Evolutionary conservation across 2,329 filamentous ascomycete species (phyloP).

Genomic region (Whalleya microplaca): DNA sequence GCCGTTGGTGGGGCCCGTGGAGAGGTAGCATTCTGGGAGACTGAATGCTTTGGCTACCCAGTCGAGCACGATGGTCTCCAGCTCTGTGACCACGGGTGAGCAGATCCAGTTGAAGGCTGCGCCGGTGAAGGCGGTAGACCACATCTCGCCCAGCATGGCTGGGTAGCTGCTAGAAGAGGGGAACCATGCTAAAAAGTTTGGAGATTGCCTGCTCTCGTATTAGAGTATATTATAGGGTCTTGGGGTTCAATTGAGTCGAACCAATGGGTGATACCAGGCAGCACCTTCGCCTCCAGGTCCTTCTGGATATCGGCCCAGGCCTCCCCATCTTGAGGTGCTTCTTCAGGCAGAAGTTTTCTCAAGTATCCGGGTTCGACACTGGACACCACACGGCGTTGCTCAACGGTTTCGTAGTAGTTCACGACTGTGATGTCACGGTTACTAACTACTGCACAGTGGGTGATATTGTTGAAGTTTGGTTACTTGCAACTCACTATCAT

Average conservation of each 20-base stretch:
- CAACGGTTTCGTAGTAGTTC: conserved; percentile 78
- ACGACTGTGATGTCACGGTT: conserved; percentile 63
- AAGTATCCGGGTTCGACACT: conserved; percentile 85
- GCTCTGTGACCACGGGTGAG: conserved; percentile 86
- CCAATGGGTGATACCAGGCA: conserved; percentile 93
- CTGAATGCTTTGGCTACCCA: conserved; percentile 81
- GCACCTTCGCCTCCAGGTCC: conserved; percentile 84
- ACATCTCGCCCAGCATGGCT: conserved; percentile 88
- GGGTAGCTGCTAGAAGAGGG: conserved; percentile 82
- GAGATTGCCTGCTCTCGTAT: conserved; percentile 65
- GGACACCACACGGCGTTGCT: conserved; percentile 72
- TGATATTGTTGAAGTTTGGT: conserved; percentile 5
- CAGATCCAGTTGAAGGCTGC: conserved; percentile 98
- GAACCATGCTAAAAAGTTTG: conserved; percentile 96
- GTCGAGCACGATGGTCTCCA: conserved; percentile 91
- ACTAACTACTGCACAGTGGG: conserved; percentile 7
- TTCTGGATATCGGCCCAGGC: conserved; percentile 78
- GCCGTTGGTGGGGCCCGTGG: conserved; percentile 69
- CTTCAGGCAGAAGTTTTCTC: conserved; percentile 72
- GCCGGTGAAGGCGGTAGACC: conserved; percentile 83
- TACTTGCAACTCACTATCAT: conserved; percentile 68
- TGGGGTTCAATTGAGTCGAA: conserved; percentile 30
- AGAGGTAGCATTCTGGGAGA: conserved; percentile 75
- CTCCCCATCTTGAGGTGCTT: conserved; percentile 68
- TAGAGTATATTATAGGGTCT: not conserved